Evolutionary conservation across 2,329 filamentous ascomycete species (phyloP).

Genomic region (Coniochaeta sp.): DNA sequence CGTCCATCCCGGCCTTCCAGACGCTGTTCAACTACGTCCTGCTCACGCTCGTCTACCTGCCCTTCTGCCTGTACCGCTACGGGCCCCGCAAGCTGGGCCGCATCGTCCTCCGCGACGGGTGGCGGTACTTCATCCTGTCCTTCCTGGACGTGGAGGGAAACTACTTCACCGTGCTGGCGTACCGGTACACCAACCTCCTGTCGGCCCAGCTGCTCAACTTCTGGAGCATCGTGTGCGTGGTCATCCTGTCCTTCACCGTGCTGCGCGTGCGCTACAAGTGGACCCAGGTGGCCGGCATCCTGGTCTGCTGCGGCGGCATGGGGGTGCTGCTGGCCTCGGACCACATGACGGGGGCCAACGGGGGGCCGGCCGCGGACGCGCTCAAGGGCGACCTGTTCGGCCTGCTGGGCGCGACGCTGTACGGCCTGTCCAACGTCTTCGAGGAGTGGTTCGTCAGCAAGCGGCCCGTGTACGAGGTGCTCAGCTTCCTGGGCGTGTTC

Average conservation of each 20-base stretch:
- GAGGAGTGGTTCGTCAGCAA: constrained; percentile 92
- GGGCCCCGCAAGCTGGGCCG: constrained; percentile 63
- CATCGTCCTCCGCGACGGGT: constrained; percentile 64
- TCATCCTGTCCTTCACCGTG: constrained; percentile 73
- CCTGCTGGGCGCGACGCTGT: constrained; percentile 79
- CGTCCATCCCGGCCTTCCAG: constrained; percentile 90
- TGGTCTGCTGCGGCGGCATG: constrained; percentile 86
- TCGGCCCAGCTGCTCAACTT: constrained; percentile 96
- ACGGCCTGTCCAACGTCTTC: constrained; percentile 83
- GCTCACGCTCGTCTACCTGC: constrained; percentile 73
- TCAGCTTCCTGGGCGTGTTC: constrained; percentile 84
- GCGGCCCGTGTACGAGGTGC: constrained; percentile 83
- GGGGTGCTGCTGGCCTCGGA: constrained; percentile 82
- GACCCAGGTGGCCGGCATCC: constrained; percentile 77
- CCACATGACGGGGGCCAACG: constrained; percentile 70
- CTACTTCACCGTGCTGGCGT: constrained; percentile 94
- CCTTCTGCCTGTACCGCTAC: constrained; percentile 70
- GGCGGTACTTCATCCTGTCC: constrained; percentile 88
- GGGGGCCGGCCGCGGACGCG: constrained; percentile 59
- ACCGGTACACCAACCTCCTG: constrained; percentile 84
- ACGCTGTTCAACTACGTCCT: constrained; percentile 91
- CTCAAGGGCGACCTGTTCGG: constrained; percentile 92
- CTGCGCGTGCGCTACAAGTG: constrained; percentile 84
- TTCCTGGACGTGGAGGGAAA: constrained; percentile 96
- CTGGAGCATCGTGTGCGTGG: constrained; percentile 93